phyloP scores from a whole-genome alignment of 257 asterid genomes.

The Penstemon barbatus region DNA sequence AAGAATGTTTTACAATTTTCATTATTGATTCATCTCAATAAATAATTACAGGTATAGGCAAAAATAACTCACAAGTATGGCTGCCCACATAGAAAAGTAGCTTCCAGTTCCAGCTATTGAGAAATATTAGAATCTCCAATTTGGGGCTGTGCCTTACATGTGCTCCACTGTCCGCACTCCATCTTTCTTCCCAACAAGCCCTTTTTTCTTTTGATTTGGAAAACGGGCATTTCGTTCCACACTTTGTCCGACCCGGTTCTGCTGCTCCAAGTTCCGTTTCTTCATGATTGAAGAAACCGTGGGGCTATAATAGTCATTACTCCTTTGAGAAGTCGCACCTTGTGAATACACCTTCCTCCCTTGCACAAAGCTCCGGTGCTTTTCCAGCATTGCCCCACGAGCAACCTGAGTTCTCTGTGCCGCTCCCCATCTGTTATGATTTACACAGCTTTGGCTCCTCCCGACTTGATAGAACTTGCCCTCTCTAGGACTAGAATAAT shows the following conservation, averaged over 20 bases:
- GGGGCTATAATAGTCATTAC: conserved; percentile 89
- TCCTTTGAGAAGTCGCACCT: conserved; percentile 79
- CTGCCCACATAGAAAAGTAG: conserved; percentile 20
- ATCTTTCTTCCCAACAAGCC: conserved; percentile 28
- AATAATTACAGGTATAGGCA: conserved; percentile 47
- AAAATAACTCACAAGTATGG: conserved; percentile 23
- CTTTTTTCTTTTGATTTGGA: conserved; percentile 22
- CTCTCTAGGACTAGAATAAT: conserved; percentile 70
- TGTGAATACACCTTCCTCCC: conserved; percentile 83
- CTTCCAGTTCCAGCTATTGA: background rate
- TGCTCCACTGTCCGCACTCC: conserved; percentile 18
- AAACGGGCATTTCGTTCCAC: conserved; percentile 32
- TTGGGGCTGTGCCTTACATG: conserved; percentile 62
- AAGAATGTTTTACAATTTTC: conserved; percentile 22
- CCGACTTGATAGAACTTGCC: conserved; percentile 67
- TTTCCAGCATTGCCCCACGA: conserved; percentile 59
- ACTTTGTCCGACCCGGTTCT: conserved; percentile 53
- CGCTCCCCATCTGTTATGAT: conserved; percentile 77
- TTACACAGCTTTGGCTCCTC: conserved; percentile 94
- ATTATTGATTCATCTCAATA: conserved; percentile 20
- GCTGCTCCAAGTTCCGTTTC: conserved; percentile 65
- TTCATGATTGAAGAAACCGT: conserved; percentile 94
- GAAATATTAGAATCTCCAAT: conserved; percentile 62
- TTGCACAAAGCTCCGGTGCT: conserved; percentile 60
- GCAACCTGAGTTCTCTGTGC: conserved; percentile 56